These are phyloP conservation scores for Kwoniella shivajii DNA, from an alignment of 1,284 basidiomycete species.

Conservation along the genomic window DNA sequence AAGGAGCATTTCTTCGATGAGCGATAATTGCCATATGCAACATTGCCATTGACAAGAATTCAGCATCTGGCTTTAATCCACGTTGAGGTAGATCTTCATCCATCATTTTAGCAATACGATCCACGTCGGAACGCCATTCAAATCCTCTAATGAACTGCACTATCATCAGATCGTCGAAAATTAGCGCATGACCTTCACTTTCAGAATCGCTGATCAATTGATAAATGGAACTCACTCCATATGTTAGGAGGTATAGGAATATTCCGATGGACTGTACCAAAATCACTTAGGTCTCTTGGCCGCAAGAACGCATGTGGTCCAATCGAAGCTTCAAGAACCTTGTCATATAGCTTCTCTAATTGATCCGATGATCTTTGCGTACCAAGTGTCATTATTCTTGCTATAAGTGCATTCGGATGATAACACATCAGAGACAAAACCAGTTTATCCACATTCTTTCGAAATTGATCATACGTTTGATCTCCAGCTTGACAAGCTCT, in stretches of 20 bases:
- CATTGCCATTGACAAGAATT: slow-evolving; percentile 15
- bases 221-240: slow-evolving; percentile 27
- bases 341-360: slow-evolving; percentile 19
- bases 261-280: slow-evolving; percentile 7
- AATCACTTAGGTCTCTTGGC: slow-evolving; percentile 16
- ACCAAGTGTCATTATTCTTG: slow-evolving; percentile 11
- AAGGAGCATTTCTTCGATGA: background rate
- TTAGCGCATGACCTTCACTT: background rate
- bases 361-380: background rate
- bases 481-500: background rate
- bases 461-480: slow-evolving; percentile 9
- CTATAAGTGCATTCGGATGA: slow-evolving; percentile 26
- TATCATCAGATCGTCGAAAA: background rate
- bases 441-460: slow-evolving; percentile 23
- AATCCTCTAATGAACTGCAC: slow-evolving; percentile 15
- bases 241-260: slow-evolving; percentile 20
- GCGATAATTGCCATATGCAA: slow-evolving; percentile 13
- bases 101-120: slow-evolving; percentile 15
- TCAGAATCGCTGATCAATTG: slow-evolving; percentile 7
- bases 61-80: slow-evolving; percentile 6
- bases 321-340: slow-evolving; percentile 24
- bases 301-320: slow-evolving; percentile 23
- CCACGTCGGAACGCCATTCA: slow-evolving; percentile 11
- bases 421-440: slow-evolving; percentile 24
- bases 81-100: slow-evolving; percentile 23